phyloP scores from a whole-genome alignment of 495 filamentous ascomycete genomes.

The Acidiella bohemica region DNA sequence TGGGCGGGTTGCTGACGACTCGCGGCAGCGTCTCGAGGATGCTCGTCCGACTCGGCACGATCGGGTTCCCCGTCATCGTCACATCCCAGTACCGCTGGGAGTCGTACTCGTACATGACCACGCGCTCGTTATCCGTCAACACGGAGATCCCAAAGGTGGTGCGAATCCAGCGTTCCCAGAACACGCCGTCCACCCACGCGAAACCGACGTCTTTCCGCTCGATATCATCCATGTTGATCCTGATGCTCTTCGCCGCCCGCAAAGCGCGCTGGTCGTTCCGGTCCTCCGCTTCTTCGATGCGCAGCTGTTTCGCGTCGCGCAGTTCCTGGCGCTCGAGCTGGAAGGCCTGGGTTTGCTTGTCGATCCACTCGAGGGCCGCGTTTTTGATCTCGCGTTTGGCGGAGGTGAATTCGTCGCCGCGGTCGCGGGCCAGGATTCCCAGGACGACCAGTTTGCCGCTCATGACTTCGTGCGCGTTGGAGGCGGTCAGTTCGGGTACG shows the following conservation, averaged over 20 bases:
- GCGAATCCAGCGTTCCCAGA: constrained; percentile 94
- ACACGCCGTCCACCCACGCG: constrained; percentile 96
- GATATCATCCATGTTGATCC: constrained; percentile 74
- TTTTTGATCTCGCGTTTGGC: constrained; percentile 87
- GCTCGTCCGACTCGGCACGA: constrained; percentile 79
- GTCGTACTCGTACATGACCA: constrained; percentile 97
- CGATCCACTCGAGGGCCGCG: constrained; percentile 94
- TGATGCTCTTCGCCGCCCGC: constrained; percentile 77
- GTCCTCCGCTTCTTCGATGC: constrained; percentile 93
- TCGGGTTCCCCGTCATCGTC: constrained; percentile 72
- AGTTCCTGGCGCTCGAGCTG: constrained; percentile 83
- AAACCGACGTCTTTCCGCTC: constrained; percentile 83
- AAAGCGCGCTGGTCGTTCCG: constrained; percentile 78
- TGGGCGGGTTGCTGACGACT: constrained; percentile 53
- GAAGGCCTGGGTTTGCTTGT: constrained; percentile 80
- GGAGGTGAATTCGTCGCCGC: constrained; percentile 61
- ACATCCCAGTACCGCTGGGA: constrained; percentile 90
- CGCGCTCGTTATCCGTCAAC: constrained; percentile 61
- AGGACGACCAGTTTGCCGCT: constrained; percentile 83
- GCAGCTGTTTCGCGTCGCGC: constrained; percentile 82
- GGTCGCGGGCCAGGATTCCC: constrained; percentile 69
- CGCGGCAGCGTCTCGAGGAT: constrained; percentile 90
- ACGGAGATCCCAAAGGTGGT: constrained; percentile 87
- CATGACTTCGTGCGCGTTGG: constrained; percentile 90
- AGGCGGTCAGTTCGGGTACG: constrained; percentile 81